Conservation (phyloP, 148 eudicot species). For the Limonium bicolor region DNA sequence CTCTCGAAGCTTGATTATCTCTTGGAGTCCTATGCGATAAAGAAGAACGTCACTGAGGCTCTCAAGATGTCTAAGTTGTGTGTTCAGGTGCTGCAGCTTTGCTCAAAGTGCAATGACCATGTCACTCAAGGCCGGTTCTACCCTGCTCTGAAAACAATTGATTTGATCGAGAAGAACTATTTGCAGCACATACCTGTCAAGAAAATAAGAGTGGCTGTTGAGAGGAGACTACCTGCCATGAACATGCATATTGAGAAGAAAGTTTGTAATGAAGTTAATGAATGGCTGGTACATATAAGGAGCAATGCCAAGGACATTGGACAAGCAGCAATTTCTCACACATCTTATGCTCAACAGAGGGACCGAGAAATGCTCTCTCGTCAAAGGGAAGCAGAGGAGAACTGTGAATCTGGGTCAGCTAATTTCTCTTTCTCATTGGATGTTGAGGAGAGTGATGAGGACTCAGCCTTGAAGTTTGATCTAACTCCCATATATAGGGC, state of each 20-base stretch:
- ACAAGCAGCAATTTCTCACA: conserved; percentile 64
- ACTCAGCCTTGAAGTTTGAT: conserved; percentile 58
- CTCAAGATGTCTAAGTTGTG: conserved; percentile 72
- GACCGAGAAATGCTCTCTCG: conserved; percentile 65
- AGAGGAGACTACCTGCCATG: conserved; percentile 53
- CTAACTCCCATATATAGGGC: conserved; percentile 85
- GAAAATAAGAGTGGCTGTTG: conserved; percentile 34
- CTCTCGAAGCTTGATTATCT: conserved; percentile 67
- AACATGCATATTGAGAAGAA: conserved; percentile 68
- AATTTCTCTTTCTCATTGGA: conserved; percentile 56
- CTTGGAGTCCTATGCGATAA: conserved; percentile 55
- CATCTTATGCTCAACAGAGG: conserved; percentile 55
- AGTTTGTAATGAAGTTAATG: conserved; percentile 63
- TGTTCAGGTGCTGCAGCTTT: conserved; percentile 51
- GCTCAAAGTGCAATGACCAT: conserved; percentile 71
- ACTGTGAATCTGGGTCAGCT: conserved; percentile 30
- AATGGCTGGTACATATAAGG: conserved; percentile 82
- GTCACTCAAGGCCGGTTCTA: conserved; percentile 67
- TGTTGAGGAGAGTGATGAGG: conserved; percentile 62
- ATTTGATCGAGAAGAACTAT: conserved; percentile 63
- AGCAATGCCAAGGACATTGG: conserved; percentile 71
- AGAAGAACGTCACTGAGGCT: conserved; percentile 70
- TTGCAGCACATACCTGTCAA: conserved; percentile 55
- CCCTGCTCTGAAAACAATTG: conserved; percentile 83
- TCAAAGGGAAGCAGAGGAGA: conserved; percentile 77